Evolutionary conservation across 768 basidiomycete genomes (phyloP).

Genomic region (Podaxis pistillaris): DNA sequence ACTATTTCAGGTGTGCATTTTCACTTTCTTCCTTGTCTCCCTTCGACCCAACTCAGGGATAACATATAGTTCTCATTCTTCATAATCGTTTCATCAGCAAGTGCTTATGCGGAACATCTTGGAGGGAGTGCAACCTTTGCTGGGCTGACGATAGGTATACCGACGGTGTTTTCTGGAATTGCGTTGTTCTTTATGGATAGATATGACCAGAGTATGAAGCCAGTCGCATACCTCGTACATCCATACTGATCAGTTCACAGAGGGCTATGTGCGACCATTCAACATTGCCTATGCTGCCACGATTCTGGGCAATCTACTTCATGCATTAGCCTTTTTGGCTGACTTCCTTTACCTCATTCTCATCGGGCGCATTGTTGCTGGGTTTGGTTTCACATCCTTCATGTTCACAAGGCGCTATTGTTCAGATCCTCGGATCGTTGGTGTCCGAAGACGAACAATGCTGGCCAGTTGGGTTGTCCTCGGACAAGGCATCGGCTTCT

Average conservation of each 20-base stretch:
- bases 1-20: constrained; percentile 25
- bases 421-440: constrained; percentile 67
- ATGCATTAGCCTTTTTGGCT: constrained; percentile 58
- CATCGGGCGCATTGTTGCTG: constrained; percentile 64
- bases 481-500: constrained; percentile 62
- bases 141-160: constrained; percentile 67
- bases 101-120: constrained; percentile 57
- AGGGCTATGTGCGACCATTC: constrained; percentile 52
- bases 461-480: constrained; percentile 63
- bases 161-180: constrained; percentile 59
- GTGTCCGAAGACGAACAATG: constrained; percentile 58
- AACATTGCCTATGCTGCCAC: constrained; percentile 52
- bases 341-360: constrained; percentile 69
- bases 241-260: constrained; percentile 28
- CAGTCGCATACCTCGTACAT: neutral
- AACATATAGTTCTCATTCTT: constrained; percentile 60
- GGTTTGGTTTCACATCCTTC: constrained; percentile 58
- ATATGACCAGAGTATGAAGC: constrained; percentile 49
- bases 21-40: neutral
- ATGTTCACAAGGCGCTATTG: constrained; percentile 73
- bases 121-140: constrained; percentile 72
- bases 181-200: constrained; percentile 53
- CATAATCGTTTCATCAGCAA: constrained; percentile 66
- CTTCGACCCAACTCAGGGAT: neutral
- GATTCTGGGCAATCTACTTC: constrained; percentile 56